phyloP scores from a whole-genome alignment of 805 yeast species.

The Starmerella roubikii region DNA sequence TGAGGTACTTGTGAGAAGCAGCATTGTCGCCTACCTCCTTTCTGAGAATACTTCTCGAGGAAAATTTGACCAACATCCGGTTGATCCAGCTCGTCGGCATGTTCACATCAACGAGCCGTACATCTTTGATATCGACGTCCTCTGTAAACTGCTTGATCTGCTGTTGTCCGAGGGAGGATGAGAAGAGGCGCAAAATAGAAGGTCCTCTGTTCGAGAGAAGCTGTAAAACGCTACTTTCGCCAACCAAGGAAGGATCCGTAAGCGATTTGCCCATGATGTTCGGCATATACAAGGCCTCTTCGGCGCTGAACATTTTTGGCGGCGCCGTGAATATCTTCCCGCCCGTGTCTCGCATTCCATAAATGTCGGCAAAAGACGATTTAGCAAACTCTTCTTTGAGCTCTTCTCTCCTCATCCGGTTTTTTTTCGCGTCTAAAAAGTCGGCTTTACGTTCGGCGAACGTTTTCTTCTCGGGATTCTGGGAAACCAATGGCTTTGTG shows the following conservation, averaged over 20 bases:
- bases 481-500: slow-evolving; percentile 31
- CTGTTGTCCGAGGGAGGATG: slow-evolving; percentile 57
- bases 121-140: slow-evolving; percentile 30
- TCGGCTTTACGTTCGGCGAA: slow-evolving; percentile 32
- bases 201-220: slow-evolving; percentile 28
- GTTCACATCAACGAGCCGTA: slow-evolving; percentile 66
- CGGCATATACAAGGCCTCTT: slow-evolving; percentile 69
- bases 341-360: slow-evolving; percentile 52
- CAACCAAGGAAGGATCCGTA: slow-evolving; percentile 21
- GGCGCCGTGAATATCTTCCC: slow-evolving; percentile 85
- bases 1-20: slow-evolving; percentile 45
- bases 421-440: slow-evolving; percentile 37
- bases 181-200: slow-evolving; percentile 50
- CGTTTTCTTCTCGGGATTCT: slow-evolving; percentile 30
- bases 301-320: slow-evolving; percentile 56
- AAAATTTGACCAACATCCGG: slow-evolving; percentile 45
- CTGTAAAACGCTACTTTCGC: slow-evolving; percentile 13
- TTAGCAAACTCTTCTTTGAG: slow-evolving; percentile 50
- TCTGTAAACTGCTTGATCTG: slow-evolving; percentile 50
- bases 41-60: slow-evolving; percentile 34
- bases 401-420: slow-evolving; percentile 36
- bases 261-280: slow-evolving; percentile 52
- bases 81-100: slow-evolving; percentile 63
- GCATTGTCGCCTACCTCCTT: slow-evolving; percentile 29
- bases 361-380: slow-evolving; percentile 55